A percentile compares a stretch with the other conserved stretches of the same genome.
phyloP scores from a whole-genome alignment of 2,329 filamentous ascomycete species.

The Helotiales sp. region DNA sequence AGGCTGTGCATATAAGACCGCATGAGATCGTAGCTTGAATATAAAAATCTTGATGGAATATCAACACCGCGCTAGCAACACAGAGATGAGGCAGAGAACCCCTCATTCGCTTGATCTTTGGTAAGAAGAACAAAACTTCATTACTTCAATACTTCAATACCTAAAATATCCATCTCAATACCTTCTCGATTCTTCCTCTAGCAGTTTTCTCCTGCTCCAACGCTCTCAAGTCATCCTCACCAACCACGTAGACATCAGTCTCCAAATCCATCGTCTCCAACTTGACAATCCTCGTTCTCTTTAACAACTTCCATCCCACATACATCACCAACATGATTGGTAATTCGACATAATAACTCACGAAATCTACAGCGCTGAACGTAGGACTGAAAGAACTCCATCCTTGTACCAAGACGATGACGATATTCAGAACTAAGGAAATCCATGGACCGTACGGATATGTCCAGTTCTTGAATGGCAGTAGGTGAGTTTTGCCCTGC shows the following conservation, averaged over 20 bases:
- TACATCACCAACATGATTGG: slow-evolving; percentile 58
- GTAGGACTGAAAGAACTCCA: slow-evolving; percentile 61
- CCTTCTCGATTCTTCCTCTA: slow-evolving; percentile 27
- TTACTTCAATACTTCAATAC: neutral
- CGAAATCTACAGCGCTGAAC: slow-evolving; percentile 60
- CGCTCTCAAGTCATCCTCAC: slow-evolving; percentile 31
- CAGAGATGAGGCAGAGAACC: no score
- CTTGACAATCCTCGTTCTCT: slow-evolving; percentile 47
- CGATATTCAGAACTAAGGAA: slow-evolving; percentile 55
- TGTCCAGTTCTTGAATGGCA: slow-evolving; percentile 67
- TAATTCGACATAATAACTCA: slow-evolving; percentile 64
- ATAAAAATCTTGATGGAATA: no score
- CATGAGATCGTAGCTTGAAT: no score
- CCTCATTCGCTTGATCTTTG: no score
- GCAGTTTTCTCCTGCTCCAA: slow-evolving; percentile 26
- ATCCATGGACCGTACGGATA: slow-evolving; percentile 62
- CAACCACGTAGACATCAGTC: slow-evolving; percentile 44
- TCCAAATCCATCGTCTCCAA: slow-evolving; percentile 50
- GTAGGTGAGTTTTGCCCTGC: slow-evolving; percentile 60
- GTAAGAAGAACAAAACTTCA: no score
- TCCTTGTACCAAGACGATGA: slow-evolving; percentile 64
- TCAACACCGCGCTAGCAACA: no score
- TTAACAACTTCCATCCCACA: slow-evolving; percentile 52
- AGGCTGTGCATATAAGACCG: no score
- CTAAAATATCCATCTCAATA: slow-evolving; percentile 34